phyloP scores from a whole-genome alignment of 352 stramenopile genomes.

The Pythium myriotylum region DNA sequence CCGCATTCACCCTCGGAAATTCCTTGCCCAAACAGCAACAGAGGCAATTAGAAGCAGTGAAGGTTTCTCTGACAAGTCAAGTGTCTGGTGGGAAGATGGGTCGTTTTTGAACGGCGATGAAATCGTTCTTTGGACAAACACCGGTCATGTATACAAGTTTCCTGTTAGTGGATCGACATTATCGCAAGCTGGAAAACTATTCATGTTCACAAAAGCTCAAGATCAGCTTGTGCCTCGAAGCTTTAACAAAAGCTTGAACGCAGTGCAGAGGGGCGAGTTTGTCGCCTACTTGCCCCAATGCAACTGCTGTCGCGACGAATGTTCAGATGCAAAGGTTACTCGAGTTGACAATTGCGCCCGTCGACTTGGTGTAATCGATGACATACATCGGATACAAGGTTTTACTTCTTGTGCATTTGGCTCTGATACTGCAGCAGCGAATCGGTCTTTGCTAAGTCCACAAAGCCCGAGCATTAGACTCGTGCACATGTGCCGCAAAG shows the following conservation, averaged over 20 bases:
- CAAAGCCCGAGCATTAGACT: conserved; percentile 32
- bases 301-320: conserved; percentile 54
- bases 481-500: conserved; percentile 58
- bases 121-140: conserved; percentile 73
- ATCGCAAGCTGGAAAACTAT: conserved; percentile 52
- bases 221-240: conserved; percentile 81
- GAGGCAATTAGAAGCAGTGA: not conserved
- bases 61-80: not conserved
- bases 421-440: conserved; percentile 7
- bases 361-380: not conserved
- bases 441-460: conserved; percentile 10
- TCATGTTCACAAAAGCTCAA: conserved; percentile 84
- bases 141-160: conserved; percentile 69
- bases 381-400: conserved; percentile 26
- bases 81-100: conserved; percentile 58
- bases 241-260: conserved; percentile 57
- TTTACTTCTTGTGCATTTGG: conserved; percentile 52
- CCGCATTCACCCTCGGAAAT: conserved; percentile 40
- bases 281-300: conserved; percentile 61
- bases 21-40: conserved; percentile 20
- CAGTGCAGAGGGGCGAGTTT: conserved; percentile 56
- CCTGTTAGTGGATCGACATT: conserved; percentile 27
- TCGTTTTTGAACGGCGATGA: conserved; percentile 65
- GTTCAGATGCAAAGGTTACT: no score
- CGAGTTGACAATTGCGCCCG: conserved; percentile 2